Percentiles rank a stretch among this genome's conserved stretches.
Conservation (phyloP, 352 stramenopile genomes). For the Phytophthora ramorum region DNA sequence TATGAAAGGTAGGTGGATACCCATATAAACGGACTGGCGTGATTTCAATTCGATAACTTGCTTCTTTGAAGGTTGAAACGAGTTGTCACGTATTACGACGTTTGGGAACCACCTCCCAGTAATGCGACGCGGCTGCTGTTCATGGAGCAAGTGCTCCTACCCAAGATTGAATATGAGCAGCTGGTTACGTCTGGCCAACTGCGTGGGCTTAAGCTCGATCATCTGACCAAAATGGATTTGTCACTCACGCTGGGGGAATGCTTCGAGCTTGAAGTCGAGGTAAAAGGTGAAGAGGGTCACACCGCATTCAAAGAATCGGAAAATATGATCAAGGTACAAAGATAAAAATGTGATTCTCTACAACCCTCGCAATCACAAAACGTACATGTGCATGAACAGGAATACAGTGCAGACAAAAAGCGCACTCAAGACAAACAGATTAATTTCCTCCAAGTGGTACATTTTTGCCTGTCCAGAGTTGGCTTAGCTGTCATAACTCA, state of each 20-base stretch:
- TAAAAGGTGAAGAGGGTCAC: conserved; percentile 53
- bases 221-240: conserved; percentile 90
- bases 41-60: not conserved
- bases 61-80: conserved; percentile 56
- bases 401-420: conserved; percentile 42
- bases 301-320: conserved; percentile 54
- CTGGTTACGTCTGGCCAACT: conserved; percentile 69
- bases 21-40: not conserved
- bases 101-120: conserved; percentile 89
- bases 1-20: conserved; percentile 54
- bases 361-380: not conserved
- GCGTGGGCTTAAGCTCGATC: conserved; percentile 78
- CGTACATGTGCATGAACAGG: conserved; percentile 16
- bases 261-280: conserved; percentile 82
- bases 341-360: not conserved
- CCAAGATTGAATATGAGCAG: conserved; percentile 73
- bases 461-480: not conserved
- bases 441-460: conserved; percentile 40
- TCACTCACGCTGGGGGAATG: conserved; percentile 81
- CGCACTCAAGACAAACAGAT: conserved; percentile 33
- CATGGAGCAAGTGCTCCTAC: conserved; percentile 88
- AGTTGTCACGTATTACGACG: conserved; percentile 85
- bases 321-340: conserved; percentile 44
- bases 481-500: not conserved
- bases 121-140: conserved; percentile 76